Conservation (phyloP, 179 eudicot species). For the Heliamphora ciliata region DNA sequence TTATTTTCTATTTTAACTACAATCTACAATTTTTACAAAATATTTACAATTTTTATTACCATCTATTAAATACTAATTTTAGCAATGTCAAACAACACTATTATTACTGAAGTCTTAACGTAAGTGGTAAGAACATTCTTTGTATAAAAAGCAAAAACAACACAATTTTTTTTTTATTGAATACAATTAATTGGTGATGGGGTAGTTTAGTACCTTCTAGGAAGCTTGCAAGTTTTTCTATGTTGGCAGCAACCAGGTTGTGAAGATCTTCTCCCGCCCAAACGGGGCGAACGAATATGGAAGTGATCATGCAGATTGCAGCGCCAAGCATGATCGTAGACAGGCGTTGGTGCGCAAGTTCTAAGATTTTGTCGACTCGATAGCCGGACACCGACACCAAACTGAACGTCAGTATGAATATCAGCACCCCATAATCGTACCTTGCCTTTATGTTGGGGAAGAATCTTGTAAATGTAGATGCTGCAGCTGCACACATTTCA, state of each 20-base stretch:
- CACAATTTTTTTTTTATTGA: too few species aligned
- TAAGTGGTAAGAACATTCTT: too few species aligned
- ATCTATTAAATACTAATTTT: too few species aligned
- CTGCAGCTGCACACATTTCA: constrained; percentile 37
- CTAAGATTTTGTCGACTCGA: constrained; percentile 40
- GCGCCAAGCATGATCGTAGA: constrained; percentile 55
- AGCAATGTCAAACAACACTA: too few species aligned
- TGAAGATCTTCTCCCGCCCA: constrained; percentile 88
- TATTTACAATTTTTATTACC: too few species aligned
- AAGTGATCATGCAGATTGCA: constrained; percentile 39
- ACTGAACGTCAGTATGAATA: constrained; percentile 72
- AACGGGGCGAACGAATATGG: constrained; percentile 49
- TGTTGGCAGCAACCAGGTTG: constrained; percentile 28
- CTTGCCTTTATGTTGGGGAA: constrained; percentile 50
- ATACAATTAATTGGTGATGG: too few species aligned
- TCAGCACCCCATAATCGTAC: constrained; percentile 69
- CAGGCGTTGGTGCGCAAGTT: constrained; percentile 47
- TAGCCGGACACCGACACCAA: constrained; percentile 68
- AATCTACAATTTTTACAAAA: too few species aligned
- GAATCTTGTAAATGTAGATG: constrained; percentile 47
- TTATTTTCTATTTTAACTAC: too few species aligned
- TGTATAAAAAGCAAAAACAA: too few species aligned
- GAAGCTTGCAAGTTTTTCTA: constrained; percentile 44
- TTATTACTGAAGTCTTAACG: too few species aligned
- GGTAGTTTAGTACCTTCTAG: constrained; percentile 43